Evolutionary conservation across 371 early-diverging fungal species (phyloP), one percentile per base, ranked within the genome.

Genomic region (Mycotypha africana): DNA sequence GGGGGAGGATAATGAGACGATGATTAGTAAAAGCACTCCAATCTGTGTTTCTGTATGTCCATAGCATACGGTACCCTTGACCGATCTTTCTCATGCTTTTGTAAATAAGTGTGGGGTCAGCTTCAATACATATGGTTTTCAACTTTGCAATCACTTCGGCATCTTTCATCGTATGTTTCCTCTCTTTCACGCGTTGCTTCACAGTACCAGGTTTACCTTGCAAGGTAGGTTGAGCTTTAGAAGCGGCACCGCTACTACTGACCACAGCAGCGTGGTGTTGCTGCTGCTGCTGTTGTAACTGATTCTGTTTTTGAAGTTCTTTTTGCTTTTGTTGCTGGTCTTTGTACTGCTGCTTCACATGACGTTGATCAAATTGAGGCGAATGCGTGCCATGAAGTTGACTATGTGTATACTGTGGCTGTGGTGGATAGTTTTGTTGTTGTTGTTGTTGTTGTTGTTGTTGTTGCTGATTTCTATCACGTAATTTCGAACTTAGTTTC

Each of bases 11-110:
- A 19, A 11, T 11, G 21, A 39, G 16, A 25, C 8, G 21, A 42
- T 12, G 7, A 20, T 21, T 32, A 15, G 43, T 26, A 25, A 21
- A 38, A 41, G 6, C 16, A 42, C n/a, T 31, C 35, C 25, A 30
- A 31, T 56, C 14, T 31, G 50, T 8, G n/a, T 22, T 17, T 16
- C 20, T 28, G 34, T 33, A n/a, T 33, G 9, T 33, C 15, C 7
- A 33, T 28, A 5, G 5, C 7, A 33, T 11, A n/a, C 11, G 48
- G 55, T 62, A 87, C 85, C 88, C 96, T 74, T 96, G 95, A 9
- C 97, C 95, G 74, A 97, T 93, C 77, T 93, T 93, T 54, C 85
- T 78, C 62, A 94, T 78, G 57, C 86, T 87, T 36, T 78, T 68
- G 60, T 91, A 91, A 38, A 84, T 50, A 45, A 76, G 73, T 22